Conservation (phyloP, 2,329 filamentous ascomycete species). For the Madurella mycetomatis region DNA sequence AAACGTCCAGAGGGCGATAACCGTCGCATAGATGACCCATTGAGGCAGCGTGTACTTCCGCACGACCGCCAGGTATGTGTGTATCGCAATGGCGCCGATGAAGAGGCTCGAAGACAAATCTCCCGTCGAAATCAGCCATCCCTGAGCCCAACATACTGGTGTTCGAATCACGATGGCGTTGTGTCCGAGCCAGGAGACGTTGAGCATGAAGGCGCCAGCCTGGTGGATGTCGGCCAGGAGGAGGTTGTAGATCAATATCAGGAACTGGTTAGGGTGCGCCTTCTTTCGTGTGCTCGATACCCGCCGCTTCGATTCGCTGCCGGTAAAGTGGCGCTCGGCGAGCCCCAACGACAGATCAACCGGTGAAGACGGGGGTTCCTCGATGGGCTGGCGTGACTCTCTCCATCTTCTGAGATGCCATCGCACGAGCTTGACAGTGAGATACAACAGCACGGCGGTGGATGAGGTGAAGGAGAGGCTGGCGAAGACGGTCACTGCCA, state of each 20-base stretch:
- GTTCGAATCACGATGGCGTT: constrained; percentile 46
- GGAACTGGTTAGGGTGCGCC: constrained; percentile 47
- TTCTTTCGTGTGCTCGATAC: constrained; percentile 6
- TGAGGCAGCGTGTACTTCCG: constrained; percentile 44
- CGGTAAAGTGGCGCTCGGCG: constrained; percentile 25
- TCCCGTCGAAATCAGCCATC: constrained; percentile 54
- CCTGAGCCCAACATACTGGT: constrained; percentile 49
- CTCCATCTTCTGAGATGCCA: constrained; percentile 25
- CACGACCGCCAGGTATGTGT: constrained; percentile 53
- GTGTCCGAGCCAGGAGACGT: constrained; percentile 46
- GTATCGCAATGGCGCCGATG: constrained; percentile 52
- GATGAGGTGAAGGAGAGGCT: constrained; percentile 26
- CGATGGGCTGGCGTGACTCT: not conserved
- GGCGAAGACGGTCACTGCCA: constrained; percentile 24
- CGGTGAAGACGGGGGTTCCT: not conserved
- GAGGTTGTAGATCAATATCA: constrained; percentile 57
- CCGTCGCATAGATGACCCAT: constrained; percentile 38
- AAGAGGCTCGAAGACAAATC: constrained; percentile 55
- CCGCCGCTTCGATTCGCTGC: not conserved
- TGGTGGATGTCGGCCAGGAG: constrained; percentile 56
- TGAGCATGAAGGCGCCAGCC: constrained; percentile 51
- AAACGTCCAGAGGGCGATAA: constrained; percentile 46
- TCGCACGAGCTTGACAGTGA: constrained; percentile 28
- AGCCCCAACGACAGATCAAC: constrained; percentile 29
- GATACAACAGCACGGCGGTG: constrained; percentile 24